These are phyloP conservation scores for Amanita rimosa DNA, from an alignment of 768 basidiomycete genomes.

Conservation along the genomic window DNA sequence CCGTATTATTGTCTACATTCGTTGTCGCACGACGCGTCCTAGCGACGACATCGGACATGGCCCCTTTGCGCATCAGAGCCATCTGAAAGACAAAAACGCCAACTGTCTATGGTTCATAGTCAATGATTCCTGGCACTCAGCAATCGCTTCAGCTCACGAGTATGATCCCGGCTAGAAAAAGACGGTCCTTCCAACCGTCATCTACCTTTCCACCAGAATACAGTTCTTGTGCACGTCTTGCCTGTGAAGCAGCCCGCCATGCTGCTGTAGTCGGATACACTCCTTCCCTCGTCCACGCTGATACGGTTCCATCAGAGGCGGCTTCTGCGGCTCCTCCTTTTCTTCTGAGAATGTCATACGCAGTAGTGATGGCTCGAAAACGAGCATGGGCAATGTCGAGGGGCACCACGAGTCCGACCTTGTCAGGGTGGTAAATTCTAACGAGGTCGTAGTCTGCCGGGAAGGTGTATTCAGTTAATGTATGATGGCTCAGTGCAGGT, in stretches of 20 bases:
- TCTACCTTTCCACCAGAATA: slow-evolving; percentile 24
- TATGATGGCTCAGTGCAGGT: neutral
- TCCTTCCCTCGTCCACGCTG: slow-evolving; percentile 40
- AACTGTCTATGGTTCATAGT: slow-evolving; percentile 15
- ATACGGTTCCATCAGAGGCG: slow-evolving; percentile 22
- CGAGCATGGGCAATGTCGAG: slow-evolving; percentile 39
- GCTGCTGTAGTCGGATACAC: slow-evolving; percentile 26
- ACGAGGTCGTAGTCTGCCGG: slow-evolving; percentile 63
- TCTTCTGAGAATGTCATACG: slow-evolving; percentile 49
- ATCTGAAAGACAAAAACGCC: slow-evolving; percentile 16
- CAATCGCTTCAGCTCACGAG: slow-evolving; percentile 20
- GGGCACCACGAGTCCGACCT: slow-evolving; percentile 14
- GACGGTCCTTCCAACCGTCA: slow-evolving; percentile 40
- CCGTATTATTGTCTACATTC: neutral
- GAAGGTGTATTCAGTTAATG: neutral
- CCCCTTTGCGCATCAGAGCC: slow-evolving; percentile 14
- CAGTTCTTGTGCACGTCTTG: slow-evolving; percentile 8
- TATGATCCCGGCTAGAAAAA: slow-evolving; percentile 35
- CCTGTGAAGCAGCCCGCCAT: slow-evolving; percentile 13
- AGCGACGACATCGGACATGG: slow-evolving; percentile 12
- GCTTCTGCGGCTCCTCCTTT: slow-evolving; percentile 9
- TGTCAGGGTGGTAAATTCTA: slow-evolving; percentile 60
- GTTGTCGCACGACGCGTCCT: slow-evolving; percentile 8
- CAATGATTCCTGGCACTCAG: too few relatives aligned
- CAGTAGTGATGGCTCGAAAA: slow-evolving; percentile 53